phyloP scores from a whole-genome alignment of 2,329 filamentous ascomycete genomes.

The Nannizziopsis barbatae region DNA sequence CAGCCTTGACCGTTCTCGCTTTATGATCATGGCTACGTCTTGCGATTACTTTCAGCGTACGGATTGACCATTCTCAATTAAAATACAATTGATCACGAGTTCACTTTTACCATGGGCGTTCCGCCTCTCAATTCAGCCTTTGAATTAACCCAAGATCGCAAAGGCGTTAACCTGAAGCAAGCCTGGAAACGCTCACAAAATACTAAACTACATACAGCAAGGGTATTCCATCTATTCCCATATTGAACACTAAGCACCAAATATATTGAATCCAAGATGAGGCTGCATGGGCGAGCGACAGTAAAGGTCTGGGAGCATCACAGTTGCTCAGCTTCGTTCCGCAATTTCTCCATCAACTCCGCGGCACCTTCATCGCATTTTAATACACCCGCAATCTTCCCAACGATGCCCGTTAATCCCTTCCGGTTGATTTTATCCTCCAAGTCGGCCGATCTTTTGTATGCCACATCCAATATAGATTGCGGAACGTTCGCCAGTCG shows the following conservation, averaged over 20 bases:
- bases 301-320: conserved; percentile 15
- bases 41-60: neutral
- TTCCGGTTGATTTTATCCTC: conserved; percentile 60
- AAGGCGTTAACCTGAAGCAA: too few relatives aligned
- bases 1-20: conserved; percentile 7
- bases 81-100: conserved; percentile 1
- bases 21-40: conserved; percentile 8
- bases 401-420: conserved; percentile 41
- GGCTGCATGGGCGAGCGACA: neutral
- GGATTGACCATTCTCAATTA: conserved; percentile 2
- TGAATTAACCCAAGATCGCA: too few relatives aligned
- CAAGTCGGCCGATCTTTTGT: conserved; percentile 65
- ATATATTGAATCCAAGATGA: neutral
- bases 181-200: neutral
- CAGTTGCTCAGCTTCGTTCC: conserved; percentile 36
- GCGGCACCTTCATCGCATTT: conserved; percentile 10
- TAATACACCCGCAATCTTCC: conserved; percentile 18
- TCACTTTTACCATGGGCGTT: too few relatives aligned
- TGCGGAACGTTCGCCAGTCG: conserved; percentile 69
- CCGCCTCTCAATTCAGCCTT: too few relatives aligned
- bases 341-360: conserved; percentile 29
- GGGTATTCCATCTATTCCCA: neutral
- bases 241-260: neutral
- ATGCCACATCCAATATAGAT: conserved; percentile 65
- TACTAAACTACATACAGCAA: neutral